phyloP scores from a whole-genome alignment of 495 filamentous ascomycete genomes.

The Annulohypoxylon moriforme region DNA sequence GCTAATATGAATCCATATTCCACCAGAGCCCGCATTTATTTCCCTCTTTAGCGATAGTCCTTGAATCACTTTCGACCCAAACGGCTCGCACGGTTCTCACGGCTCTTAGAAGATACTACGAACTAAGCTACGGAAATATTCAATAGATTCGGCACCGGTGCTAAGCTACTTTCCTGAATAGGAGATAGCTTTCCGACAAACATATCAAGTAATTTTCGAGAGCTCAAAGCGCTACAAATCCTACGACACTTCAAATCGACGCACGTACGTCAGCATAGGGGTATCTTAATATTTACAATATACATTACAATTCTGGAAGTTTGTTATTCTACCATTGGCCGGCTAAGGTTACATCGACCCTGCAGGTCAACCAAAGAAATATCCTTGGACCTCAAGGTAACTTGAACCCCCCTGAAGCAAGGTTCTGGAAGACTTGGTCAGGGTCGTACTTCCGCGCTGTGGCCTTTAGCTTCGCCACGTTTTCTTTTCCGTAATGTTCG shows the following conservation, averaged over 20 bases:
- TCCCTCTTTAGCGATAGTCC: constrained; percentile 8
- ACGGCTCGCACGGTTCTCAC: background rate
- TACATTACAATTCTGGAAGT: constrained; percentile 16
- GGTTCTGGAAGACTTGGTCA: constrained; percentile 41
- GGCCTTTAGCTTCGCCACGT: constrained; percentile 43
- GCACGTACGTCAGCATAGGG: background rate
- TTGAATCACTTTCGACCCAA: background rate
- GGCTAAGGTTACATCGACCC: constrained; percentile 25
- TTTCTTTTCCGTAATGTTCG: constrained; percentile 41
- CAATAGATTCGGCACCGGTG: background rate
- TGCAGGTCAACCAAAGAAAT: constrained; percentile 8
- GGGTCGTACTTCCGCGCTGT: constrained; percentile 50
- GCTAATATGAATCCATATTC: background rate
- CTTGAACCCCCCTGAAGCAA: constrained; percentile 52
- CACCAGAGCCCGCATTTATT: constrained; percentile 13
- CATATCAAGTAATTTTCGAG: background rate
- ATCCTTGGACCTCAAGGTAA: constrained; percentile 22
- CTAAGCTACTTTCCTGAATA: background rate
- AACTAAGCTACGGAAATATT: background rate
- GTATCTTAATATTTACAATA: constrained; percentile 22
- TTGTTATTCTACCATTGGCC: background rate
- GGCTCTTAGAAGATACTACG: background rate
- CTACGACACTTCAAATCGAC: background rate
- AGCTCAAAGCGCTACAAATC: background rate
- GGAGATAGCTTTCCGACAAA: background rate